Evolutionary conservation across 345 rosid genomes (phyloP).

Genomic region (Luvunga scandens): DNA sequence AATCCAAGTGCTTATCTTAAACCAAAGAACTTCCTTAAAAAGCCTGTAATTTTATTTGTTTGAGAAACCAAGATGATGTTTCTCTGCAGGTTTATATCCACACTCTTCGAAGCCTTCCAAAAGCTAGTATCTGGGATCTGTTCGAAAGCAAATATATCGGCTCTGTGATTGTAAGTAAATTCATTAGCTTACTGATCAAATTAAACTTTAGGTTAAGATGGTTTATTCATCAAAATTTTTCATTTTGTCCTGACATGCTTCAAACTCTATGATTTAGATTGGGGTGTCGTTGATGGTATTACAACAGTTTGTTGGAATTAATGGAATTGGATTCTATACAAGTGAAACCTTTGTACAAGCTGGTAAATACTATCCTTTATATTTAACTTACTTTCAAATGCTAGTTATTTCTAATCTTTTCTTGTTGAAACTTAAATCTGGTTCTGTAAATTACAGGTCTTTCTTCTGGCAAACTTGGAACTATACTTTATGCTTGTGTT

Average conservation of each 20-base stretch:
- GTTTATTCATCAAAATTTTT: not conserved
- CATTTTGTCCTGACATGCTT: not conserved
- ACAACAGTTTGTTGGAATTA: constrained; percentile 85
- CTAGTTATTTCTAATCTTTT: not conserved
- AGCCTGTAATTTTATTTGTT: constrained; percentile 6
- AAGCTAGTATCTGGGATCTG: constrained; percentile 59
- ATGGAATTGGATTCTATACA: constrained; percentile 80
- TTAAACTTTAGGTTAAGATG: not conserved
- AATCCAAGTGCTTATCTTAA: constrained; percentile 46
- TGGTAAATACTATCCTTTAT: constrained; percentile 38
- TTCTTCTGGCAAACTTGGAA: constrained; percentile 70
- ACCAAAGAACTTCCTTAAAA: constrained; percentile 1
- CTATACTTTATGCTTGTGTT: constrained; percentile 74
- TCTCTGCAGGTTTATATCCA: constrained; percentile 41
- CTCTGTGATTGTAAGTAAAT: constrained; percentile 57
- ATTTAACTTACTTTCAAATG: not conserved
- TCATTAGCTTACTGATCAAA: not conserved
- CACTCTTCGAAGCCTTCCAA: constrained; percentile 62
- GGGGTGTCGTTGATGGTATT: constrained; percentile 83
- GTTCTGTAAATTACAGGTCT: constrained; percentile 47
- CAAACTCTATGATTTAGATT: constrained; percentile 40
- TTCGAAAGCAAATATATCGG: constrained; percentile 59
- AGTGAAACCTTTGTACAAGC: constrained; percentile 85
- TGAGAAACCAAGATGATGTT: constrained; percentile 6
- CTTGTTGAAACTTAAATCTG: not conserved